Percentiles rank a stretch among this genome's conserved stretches.
Conservation (phyloP, 2,329 filamentous ascomycete species). For the Penicillium sp. region DNA sequence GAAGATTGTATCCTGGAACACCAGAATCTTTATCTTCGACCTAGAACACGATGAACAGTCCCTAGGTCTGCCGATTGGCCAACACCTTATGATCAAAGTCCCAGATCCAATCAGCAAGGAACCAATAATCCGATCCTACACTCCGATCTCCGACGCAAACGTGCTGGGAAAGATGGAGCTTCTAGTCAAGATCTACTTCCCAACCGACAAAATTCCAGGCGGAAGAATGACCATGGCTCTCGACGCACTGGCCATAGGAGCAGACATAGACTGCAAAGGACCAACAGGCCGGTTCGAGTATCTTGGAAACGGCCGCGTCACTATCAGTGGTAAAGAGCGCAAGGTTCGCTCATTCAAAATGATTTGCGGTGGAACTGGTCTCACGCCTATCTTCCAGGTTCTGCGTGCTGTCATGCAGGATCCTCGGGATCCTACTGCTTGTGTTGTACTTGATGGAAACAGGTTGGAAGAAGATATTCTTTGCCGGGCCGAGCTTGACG, state of each 20-base stretch:
- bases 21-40: slow-evolving; percentile 76
- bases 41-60: slow-evolving; percentile 69
- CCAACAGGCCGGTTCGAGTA: slow-evolving; percentile 86
- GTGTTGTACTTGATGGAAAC: slow-evolving; percentile 77
- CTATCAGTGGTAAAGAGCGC: slow-evolving; percentile 58
- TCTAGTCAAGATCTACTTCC: slow-evolving; percentile 79
- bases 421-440: slow-evolving; percentile 61
- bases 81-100: slow-evolving; percentile 83
- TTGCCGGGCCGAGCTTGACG: slow-evolving; percentile 70
- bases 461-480: slow-evolving; percentile 77
- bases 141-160: slow-evolving; percentile 68
- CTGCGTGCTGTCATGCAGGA: slow-evolving; percentile 71
- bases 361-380: slow-evolving; percentile 85
- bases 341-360: slow-evolving; percentile 71
- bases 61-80: slow-evolving; percentile 77
- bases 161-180: slow-evolving; percentile 68
- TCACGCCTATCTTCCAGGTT: slow-evolving; percentile 89
- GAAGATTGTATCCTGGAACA: slow-evolving; percentile 70
- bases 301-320: slow-evolving; percentile 63
- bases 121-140: slow-evolving; percentile 81
- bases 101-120: slow-evolving; percentile 68
- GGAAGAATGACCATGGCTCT: slow-evolving; percentile 82
- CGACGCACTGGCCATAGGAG: slow-evolving; percentile 69
- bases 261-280: slow-evolving; percentile 80
- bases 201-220: slow-evolving; percentile 57